Base-by-base conservation (phyloP, 2,329 filamentous ascomycete species). In the Hypoxylon sp. region DNA sequence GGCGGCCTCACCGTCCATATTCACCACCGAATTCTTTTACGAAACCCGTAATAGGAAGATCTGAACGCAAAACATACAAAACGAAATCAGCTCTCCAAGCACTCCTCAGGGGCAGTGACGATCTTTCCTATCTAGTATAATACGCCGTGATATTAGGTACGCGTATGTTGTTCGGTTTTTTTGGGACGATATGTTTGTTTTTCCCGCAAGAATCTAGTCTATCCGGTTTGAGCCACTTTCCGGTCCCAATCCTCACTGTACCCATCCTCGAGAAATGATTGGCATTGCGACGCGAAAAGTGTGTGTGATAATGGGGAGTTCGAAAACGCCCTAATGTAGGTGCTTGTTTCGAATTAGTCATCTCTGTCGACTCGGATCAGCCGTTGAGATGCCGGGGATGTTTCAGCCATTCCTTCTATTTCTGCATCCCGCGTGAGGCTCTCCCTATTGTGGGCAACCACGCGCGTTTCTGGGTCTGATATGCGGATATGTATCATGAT, bases 301-400 rank as follows among this genome's bases (percentile, higher is more conserved):
- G 55, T 51, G 65, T 68, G 65, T 70, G 68, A 65, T 66, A 52
- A 62, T 54, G 31, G 47, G 44, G 59, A 62, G 61, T 51, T 61
- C 65, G 68, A 70, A 66, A 68, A 68, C 65, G 59, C 65, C 59
- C 68, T 66, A 70, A 72, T 67, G 62, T 69, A 69, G 61, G 67
- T 71, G 69, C 66, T 59, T 57, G 69, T 71, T 69, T 71, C 69
- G 67, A 71, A 65, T 71, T 69, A 69, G 69, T 67, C 69, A 71
- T 69, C 69, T 71, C 62, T 57, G 58, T 65, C 67, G 67, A 71
- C 69, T 71, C 69, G 63, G 63, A 67, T 71, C 52, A 67, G 67
- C 63, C 60, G 63, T 71, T 60, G 39, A 71, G 62, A 63, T 66
- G 68, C 67, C 69, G 69, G 63, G 53, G 35, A 50, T 67, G 69